These are phyloP conservation scores for Microcyclospora pomicola DNA, from an alignment of 2,329 filamentous ascomycete species.

Conservation along the genomic window DNA sequence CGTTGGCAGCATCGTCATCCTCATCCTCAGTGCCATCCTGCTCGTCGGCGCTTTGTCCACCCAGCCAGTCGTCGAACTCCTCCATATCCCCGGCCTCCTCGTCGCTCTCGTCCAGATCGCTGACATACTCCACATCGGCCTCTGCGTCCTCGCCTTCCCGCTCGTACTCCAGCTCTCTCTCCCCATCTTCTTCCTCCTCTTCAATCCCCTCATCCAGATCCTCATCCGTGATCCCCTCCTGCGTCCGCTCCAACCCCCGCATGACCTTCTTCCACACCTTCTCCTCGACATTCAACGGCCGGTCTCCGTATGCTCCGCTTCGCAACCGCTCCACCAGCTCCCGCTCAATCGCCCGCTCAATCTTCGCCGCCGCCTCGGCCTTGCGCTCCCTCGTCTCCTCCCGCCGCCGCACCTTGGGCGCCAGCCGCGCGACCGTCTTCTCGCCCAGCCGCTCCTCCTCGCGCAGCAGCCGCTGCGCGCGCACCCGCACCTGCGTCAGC, in stretches of 20 bases:
- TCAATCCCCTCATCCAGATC: conserved; percentile 80
- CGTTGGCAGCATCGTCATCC: conserved; percentile 41
- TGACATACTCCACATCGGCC: conserved; percentile 80
- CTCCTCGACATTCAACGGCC: conserved; percentile 89
- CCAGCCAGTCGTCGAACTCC: conserved; percentile 91
- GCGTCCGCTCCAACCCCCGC: conserved; percentile 72
- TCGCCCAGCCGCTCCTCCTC: conserved; percentile 86
- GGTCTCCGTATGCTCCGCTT: conserved; percentile 86
- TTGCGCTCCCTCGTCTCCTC: conserved; percentile 37
- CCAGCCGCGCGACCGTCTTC: conserved; percentile 72
- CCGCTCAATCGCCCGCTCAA: conserved; percentile 89
- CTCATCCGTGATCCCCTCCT: conserved; percentile 68
- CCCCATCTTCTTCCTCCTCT: conserved; percentile 51
- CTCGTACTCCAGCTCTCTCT: conserved; percentile 51
- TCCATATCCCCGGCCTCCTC: conserved; percentile 67
- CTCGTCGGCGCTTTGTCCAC: conserved; percentile 46
- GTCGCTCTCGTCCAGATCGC: conserved; percentile 61
- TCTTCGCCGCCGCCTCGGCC: conserved; percentile 56
- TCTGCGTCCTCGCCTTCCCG: conserved; percentile 41
- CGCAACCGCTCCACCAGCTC: conserved; percentile 84
- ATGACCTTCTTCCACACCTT: conserved; percentile 96
- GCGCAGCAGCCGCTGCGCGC: conserved; percentile 61
- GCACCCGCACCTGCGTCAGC: conserved; percentile 78
- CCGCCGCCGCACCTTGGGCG: conserved; percentile 62
- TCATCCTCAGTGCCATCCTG: conserved; percentile 39